Percentiles rank a stretch among this genome's conserved stretches.
phyloP scores from a whole-genome alignment of 73 alveolate species.

The Blepharisma stoltei region DNA sequence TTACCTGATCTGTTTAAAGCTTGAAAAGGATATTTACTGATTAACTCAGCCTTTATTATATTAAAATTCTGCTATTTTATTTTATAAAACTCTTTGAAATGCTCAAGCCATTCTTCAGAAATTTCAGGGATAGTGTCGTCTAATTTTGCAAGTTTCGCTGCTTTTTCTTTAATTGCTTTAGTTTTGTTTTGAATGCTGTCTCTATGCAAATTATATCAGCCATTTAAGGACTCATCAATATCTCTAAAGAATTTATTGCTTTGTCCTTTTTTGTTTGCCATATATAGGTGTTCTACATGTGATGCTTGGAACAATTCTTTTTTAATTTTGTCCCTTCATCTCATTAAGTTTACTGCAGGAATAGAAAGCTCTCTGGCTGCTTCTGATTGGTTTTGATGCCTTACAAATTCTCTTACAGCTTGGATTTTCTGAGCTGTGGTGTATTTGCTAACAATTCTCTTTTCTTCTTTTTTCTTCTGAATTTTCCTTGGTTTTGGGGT shows the following conservation, averaged over 20 bases:
- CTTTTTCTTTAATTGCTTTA: not conserved
- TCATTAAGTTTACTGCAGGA: conserved; percentile 19
- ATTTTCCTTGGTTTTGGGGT: conserved; percentile 8
- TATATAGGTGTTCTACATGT: conserved; percentile 18
- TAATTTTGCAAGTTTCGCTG: not conserved
- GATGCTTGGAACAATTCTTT: conserved; percentile 21
- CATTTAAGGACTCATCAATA: not conserved
- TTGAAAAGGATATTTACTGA: too few relatives aligned
- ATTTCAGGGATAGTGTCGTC: not conserved
- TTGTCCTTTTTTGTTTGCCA: not conserved
- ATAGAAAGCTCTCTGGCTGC: conserved; percentile 8
- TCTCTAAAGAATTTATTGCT: conserved; percentile 25
- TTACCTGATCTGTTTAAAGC: too few relatives aligned
- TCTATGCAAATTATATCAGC: not conserved
- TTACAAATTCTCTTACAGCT: conserved; percentile 20
- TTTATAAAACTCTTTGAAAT: not conserved
- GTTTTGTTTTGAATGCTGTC: not conserved
- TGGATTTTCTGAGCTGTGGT: conserved; percentile 3
- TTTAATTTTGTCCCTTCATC: conserved; percentile 22
- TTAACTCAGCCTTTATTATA: too few relatives aligned
- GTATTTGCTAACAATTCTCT: conserved; percentile 5
- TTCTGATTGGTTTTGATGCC: not conserved
- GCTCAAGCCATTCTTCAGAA: not conserved
- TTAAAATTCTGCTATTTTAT: not conserved
- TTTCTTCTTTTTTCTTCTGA: not conserved